Conservation (phyloP, 257 asterid genomes). For the Nicotiana benthamiana region DNA sequence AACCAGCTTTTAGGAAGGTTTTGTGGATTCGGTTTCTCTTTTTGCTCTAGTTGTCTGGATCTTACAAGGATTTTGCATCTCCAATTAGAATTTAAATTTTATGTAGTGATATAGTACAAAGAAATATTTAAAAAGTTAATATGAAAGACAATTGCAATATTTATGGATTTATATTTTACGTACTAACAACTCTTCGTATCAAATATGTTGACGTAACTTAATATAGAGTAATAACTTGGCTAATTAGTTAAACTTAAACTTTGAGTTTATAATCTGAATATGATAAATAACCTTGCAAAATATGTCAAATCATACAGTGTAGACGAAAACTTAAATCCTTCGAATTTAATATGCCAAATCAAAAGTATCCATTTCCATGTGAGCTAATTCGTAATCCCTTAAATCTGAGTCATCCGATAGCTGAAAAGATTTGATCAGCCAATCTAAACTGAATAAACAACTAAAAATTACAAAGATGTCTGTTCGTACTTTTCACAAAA, state of each 20-base stretch:
- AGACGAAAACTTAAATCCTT: background rate
- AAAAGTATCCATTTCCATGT: constrained; percentile 25
- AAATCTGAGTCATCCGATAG: constrained; percentile 4
- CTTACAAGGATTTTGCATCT: background rate
- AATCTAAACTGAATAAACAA: background rate
- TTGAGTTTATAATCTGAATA: background rate
- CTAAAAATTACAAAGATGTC: background rate
- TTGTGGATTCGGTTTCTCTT: constrained; percentile 18
- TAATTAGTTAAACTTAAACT: too few relatives aligned
- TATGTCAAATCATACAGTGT: background rate
- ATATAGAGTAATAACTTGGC: too few relatives aligned
- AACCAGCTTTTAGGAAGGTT: background rate
- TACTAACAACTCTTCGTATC: background rate
- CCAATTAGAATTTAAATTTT: background rate
- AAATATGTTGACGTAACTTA: too few relatives aligned
- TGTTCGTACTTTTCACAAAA: background rate
- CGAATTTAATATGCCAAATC: constrained; percentile 8
- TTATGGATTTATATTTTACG: too few relatives aligned
- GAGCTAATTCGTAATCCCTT: constrained; percentile 1
- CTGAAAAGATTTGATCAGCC: background rate
- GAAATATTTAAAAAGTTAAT: background rate
- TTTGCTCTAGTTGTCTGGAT: constrained; percentile 4
- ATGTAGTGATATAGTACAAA: background rate
- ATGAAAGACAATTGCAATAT: too few relatives aligned
- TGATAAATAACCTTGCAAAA: background rate